These are phyloP conservation scores for Thermothelomyces thermophilus DNA, from an alignment of 2,329 filamentous ascomycete genomes.

Conservation along the genomic window DNA sequence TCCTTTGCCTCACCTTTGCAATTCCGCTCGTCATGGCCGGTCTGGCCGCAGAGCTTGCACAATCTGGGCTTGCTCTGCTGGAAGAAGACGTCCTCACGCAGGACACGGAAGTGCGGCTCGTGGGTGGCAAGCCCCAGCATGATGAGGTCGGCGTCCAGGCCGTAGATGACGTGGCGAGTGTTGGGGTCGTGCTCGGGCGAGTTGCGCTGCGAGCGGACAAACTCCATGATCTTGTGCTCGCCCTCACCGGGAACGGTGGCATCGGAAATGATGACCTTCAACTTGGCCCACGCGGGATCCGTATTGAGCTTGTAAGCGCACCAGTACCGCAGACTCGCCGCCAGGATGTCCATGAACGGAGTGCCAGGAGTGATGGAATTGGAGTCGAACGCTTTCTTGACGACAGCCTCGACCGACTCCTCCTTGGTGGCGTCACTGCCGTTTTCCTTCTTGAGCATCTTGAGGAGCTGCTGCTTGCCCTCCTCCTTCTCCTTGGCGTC, in stretches of 20 bases:
- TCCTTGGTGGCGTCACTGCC: constrained; percentile 56
- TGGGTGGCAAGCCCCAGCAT: constrained; percentile 97
- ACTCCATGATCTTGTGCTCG: constrained; percentile 99
- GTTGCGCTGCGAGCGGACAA: constrained; percentile 85
- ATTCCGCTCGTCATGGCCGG: constrained; percentile 80
- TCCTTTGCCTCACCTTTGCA: constrained; percentile 75
- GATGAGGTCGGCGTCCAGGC: constrained; percentile 94
- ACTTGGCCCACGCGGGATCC: constrained; percentile 87
- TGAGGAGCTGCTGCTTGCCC: constrained; percentile 81
- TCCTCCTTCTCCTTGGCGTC: constrained; percentile 92
- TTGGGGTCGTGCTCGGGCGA: constrained; percentile 92
- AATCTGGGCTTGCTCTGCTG: constrained; percentile 76
- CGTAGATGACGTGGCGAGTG: constrained; percentile 96
- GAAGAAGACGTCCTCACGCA: constrained; percentile 94
- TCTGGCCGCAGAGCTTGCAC: constrained; percentile 86
- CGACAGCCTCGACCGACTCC: constrained; percentile 53
- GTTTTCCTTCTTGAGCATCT: constrained; percentile 74
- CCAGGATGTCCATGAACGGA: constrained; percentile 96
- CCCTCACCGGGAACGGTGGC: constrained; percentile 96
- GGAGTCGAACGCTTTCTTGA: constrained; percentile 89
- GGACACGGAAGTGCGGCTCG: constrained; percentile 91
- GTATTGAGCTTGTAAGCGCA: constrained; percentile 96
- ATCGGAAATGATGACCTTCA: constrained; percentile 98
- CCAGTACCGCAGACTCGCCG: constrained; percentile 88
- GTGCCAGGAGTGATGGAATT: constrained; percentile 89